Evolutionary conservation across 805 yeast genomes (phyloP).

Genomic region (Cyberlindnera xylosilytica): DNA sequence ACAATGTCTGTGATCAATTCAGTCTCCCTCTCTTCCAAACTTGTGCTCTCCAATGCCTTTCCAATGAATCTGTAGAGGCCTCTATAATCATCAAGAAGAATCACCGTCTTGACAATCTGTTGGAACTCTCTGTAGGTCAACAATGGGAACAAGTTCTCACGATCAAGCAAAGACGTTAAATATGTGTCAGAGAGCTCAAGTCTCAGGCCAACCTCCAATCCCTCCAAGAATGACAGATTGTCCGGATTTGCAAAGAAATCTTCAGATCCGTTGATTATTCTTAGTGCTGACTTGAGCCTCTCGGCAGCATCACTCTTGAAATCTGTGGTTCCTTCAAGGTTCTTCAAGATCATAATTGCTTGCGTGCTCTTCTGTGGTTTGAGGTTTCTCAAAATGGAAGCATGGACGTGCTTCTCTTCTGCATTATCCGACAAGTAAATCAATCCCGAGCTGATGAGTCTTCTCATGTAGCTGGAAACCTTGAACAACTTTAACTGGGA

Average conservation of each 20-base stretch:
- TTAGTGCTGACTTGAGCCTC: conserved; percentile 30
- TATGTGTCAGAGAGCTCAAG: conserved; percentile 33
- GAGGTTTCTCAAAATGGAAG: conserved; percentile 53
- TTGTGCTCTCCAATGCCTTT: conserved; percentile 19
- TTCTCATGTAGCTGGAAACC: conserved; percentile 61
- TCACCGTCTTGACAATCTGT: conserved; percentile 13
- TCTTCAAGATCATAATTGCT: conserved; percentile 51
- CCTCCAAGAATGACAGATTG: conserved; percentile 22
- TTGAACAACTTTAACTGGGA: conserved; percentile 43
- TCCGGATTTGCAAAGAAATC: conserved; percentile 19
- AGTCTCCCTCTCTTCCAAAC: conserved; percentile 19
- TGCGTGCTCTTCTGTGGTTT: conserved; percentile 54
- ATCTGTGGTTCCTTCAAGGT: conserved; percentile 36
- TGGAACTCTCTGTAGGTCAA: conserved; percentile 35
- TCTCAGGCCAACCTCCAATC: conserved; percentile 28
- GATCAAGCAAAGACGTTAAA: conserved; percentile 22
- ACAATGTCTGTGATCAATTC: conserved; percentile 17
- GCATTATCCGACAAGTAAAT: conserved; percentile 57
- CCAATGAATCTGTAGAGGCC: conserved; percentile 20
- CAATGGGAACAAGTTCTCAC: conserved; percentile 34
- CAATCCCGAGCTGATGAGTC: conserved; percentile 82
- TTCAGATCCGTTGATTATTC: conserved; percentile 32
- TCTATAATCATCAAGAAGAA: conserved; percentile 25
- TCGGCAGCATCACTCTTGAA: conserved; percentile 27
- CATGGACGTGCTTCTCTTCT: conserved; percentile 50